These are phyloP conservation scores for Citrus medica DNA, from an alignment of 345 rosid genomes.

Conservation along the genomic window DNA sequence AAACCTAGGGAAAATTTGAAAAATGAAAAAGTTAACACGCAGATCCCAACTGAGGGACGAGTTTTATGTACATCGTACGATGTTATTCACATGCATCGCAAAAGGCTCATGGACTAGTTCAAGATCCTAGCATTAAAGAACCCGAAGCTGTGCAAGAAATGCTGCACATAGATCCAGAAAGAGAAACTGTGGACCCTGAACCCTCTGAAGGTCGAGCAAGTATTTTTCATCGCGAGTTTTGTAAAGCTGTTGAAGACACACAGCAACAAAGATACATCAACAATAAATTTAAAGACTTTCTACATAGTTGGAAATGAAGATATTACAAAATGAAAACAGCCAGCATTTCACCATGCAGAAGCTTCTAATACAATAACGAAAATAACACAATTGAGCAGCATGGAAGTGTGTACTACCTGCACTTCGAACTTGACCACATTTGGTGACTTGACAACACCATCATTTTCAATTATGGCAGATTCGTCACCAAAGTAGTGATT, in stretches of 20 bases:
- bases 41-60: not conserved
- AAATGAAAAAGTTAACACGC: not conserved
- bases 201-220: constrained; percentile 81
- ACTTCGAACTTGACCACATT: constrained; percentile 88
- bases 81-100: constrained; percentile 30
- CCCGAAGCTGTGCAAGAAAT: constrained; percentile 81
- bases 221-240: constrained; percentile 85
- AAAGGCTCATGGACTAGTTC: constrained; percentile 13
- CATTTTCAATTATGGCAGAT: constrained; percentile 52
- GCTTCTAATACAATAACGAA: not conserved
- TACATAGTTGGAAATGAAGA: not conserved
- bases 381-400: too few species aligned
- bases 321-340: not conserved
- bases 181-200: constrained; percentile 82
- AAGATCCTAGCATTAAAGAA: constrained; percentile 40
- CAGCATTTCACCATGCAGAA: not conserved
- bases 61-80: constrained; percentile 24
- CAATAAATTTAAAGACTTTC: not conserved
- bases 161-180: constrained; percentile 94
- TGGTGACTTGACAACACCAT: constrained; percentile 37
- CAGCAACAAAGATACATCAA: not conserved
- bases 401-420: constrained; percentile 49
- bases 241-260: constrained; percentile 59
- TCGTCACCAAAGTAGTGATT: constrained; percentile 71
- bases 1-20: constrained; percentile 21